Percentiles rank a stretch among this genome's conserved stretches.
phyloP scores from a whole-genome alignment of 148 eudicot species.

The Dysphania ambrosioides region DNA sequence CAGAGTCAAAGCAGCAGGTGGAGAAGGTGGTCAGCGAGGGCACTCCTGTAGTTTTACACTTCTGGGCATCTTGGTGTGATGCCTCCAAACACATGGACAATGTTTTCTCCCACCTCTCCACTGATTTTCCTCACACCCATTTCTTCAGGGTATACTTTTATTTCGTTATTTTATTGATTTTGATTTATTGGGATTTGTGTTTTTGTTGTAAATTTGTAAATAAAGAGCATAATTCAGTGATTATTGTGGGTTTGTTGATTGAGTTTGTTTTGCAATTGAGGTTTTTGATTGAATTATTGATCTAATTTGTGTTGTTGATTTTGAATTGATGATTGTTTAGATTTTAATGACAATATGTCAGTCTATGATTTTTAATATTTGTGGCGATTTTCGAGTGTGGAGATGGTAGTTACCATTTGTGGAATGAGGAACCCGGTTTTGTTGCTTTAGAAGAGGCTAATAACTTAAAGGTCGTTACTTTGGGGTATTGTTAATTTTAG shows the following conservation, averaged over 20 bases:
- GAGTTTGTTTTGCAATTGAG: not conserved
- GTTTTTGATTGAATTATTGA: not conserved
- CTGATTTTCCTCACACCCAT: conserved; percentile 77
- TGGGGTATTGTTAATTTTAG: too few relatives aligned
- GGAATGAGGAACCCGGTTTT: too few relatives aligned
- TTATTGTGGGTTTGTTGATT: not conserved
- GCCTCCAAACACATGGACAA: conserved; percentile 96
- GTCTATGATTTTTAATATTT: not conserved
- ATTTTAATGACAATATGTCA: not conserved
- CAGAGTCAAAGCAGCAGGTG: conserved; percentile 64
- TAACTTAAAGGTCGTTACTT: too few relatives aligned
- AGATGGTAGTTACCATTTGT: too few relatives aligned
- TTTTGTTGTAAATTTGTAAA: not conserved
- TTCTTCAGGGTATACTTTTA: conserved; percentile 59
- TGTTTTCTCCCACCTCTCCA: conserved; percentile 89
- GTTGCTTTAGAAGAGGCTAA: too few relatives aligned
- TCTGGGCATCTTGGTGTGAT: conserved; percentile 98
- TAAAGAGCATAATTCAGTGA: not conserved
- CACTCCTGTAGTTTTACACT: conserved; percentile 55
- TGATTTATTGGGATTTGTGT: not conserved
- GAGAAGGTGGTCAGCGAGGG: conserved; percentile 48
- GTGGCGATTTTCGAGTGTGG: too few relatives aligned
- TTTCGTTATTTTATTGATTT: not conserved
- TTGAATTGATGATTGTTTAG: not conserved
- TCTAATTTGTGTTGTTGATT: not conserved